Base-by-base conservation (phyloP, 108 stramenopile genomes). In the Skeletonema marinoi region DNA sequence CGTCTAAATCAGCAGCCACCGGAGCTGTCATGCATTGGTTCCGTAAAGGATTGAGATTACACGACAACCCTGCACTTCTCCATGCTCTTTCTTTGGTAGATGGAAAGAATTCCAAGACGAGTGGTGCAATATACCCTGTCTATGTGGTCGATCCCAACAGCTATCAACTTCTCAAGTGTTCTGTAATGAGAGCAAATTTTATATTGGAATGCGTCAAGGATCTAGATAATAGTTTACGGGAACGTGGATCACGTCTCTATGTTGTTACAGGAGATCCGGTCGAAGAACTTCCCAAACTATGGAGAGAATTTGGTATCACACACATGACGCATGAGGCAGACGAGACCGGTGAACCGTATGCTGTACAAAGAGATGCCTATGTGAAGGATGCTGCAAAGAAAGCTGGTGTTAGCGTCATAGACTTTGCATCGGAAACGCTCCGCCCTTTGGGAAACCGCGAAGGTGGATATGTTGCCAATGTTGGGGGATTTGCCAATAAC, bases 61-160 rank as follows among this genome's bases (percentile, higher is more conserved):
- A 96, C 78, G 98, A 98, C 87, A 98, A 98, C 74, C 96, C 97
- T 4, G 88, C 90, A n/a, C 83, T 97, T 32, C 64, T 87, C 1
- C 80, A 80, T 41, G 86, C 91, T 14, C 71, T 81, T 6, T 77
- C 75, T 2, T 76, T 76, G 21, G 62, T 21, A n/a, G 68, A 65
- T 6, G 66, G 21, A 17, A 60, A 36, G 8, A 50, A 56, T 6
- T 69, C 46, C n/a, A 41, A 73, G 25, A 64, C 63, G 21, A 21
- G 14, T 2, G 62, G 60, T 2, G 56, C 64, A 21, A 36, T 91
- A 0, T 88, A 82, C 39, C 91, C 91, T 8, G 81, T 97, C 21
- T 98, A 89, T 68, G 72, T 97, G 12, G 65, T 97, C 33, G 97
- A 98, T 69, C 84, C 92, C 7, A 87, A 95, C 70, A 88, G 82